Conservation (phyloP, 768 basidiomycete species). For the Austroboletus eburneus region DNA sequence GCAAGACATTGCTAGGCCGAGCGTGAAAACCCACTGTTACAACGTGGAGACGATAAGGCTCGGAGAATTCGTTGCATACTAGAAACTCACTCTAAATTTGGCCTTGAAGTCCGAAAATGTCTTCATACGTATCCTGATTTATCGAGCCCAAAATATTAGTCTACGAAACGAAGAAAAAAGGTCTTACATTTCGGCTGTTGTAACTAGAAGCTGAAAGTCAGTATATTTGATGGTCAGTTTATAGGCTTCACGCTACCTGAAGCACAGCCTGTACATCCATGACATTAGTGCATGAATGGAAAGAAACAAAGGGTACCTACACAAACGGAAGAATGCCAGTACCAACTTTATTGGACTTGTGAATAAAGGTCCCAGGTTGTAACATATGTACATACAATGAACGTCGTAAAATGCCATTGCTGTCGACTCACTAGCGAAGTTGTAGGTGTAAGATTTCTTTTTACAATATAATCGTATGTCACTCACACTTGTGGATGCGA, state of each 20-base stretch:
- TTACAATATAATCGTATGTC: not conserved
- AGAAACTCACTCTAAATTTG: constrained; percentile 17
- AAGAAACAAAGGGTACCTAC: constrained; percentile 16
- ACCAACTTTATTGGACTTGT: constrained; percentile 19
- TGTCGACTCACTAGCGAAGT: constrained; percentile 23
- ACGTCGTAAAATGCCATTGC: constrained; percentile 29
- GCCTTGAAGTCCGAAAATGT: constrained; percentile 24
- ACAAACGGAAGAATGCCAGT: constrained; percentile 29
- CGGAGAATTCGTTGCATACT: not conserved
- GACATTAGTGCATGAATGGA: not conserved
- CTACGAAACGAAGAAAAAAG: not conserved
- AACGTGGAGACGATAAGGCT: constrained; percentile 1
- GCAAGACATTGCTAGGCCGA: constrained; percentile 47
- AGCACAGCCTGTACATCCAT: constrained; percentile 32
- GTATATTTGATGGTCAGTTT: not conserved
- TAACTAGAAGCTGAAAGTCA: constrained; percentile 19
- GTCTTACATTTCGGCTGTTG: constrained; percentile 30
- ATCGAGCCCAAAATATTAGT: not conserved
- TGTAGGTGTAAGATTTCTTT: not conserved
- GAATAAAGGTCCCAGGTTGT: not conserved
- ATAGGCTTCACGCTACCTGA: constrained; percentile 16
- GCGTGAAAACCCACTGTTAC: constrained; percentile 47
- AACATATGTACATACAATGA: constrained; percentile 29
- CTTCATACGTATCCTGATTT: constrained; percentile 23
- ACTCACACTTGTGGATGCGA: constrained; percentile 40